These are phyloP conservation scores for Aleurites moluccanus DNA, from an alignment of 441 rosid genomes.

Conservation along the genomic window DNA sequence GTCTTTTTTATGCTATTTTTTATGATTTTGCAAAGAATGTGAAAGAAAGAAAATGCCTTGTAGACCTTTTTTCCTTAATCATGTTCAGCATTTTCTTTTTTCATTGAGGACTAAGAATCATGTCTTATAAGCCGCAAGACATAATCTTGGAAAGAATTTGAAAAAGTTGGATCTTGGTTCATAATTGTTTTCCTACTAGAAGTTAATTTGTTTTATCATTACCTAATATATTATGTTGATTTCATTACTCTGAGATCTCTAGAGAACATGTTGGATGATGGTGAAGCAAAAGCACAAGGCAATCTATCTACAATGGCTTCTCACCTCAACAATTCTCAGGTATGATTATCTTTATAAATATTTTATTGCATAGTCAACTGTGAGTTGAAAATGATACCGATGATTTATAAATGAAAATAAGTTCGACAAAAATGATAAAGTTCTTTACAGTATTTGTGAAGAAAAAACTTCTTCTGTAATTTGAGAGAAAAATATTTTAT, in stretches of 20 bases:
- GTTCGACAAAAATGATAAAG: not conserved
- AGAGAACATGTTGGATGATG: slow-evolving; percentile 65
- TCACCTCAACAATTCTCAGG: slow-evolving; percentile 56
- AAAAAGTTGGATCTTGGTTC: not conserved
- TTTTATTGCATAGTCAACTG: not conserved
- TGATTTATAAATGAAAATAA: not conserved
- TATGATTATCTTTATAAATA: slow-evolving; percentile 13
- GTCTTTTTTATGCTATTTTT: not conserved
- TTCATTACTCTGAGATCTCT: slow-evolving; percentile 18
- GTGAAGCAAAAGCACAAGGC: slow-evolving; percentile 44
- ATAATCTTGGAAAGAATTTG: slow-evolving; percentile 6
- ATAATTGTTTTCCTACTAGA: not conserved
- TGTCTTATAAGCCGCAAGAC: too few species aligned
- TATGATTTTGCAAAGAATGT: not conserved
- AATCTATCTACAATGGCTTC: slow-evolving; percentile 45
- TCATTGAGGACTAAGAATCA: too few species aligned
- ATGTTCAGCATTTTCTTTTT: too few species aligned
- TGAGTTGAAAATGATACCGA: not conserved
- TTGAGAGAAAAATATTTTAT: too few species aligned
- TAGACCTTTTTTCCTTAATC: too few species aligned
- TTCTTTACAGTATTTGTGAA: not conserved
- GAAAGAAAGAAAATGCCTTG: not conserved
- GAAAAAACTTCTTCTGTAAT: too few species aligned
- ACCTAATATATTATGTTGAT: not conserved
- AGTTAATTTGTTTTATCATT: not conserved